Evolutionary conservation across 148 eudicot species (phyloP).

Genomic region (Camellia japonica): DNA sequence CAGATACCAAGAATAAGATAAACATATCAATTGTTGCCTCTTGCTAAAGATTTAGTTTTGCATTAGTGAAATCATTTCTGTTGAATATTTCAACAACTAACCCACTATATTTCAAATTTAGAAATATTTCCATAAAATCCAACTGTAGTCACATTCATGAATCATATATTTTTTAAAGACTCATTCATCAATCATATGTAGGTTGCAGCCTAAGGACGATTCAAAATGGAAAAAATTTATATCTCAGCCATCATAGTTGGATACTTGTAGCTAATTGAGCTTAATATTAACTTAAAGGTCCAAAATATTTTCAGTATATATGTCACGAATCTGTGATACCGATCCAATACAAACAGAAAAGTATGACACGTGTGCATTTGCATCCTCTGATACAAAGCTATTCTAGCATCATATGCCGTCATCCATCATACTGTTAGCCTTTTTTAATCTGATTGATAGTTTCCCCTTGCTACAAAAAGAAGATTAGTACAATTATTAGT

Average conservation of each 20-base stretch:
- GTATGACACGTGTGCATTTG: background rate
- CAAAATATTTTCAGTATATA: background rate
- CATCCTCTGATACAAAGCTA: background rate
- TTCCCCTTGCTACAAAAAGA: background rate
- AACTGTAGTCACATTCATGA: background rate
- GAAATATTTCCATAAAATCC: background rate
- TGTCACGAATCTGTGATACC: background rate
- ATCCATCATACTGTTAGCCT: background rate
- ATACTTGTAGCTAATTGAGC: slow-evolving; percentile 6
- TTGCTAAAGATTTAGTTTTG: too few relatives aligned
- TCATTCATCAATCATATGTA: background rate
- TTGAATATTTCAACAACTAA: background rate
- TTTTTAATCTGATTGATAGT: background rate
- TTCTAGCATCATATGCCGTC: background rate
- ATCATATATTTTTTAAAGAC: background rate
- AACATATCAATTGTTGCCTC: too few relatives aligned
- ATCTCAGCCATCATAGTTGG: slow-evolving; percentile 1
- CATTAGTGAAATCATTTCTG: background rate
- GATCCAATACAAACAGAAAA: background rate
- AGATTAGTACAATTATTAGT: background rate
- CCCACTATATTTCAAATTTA: background rate
- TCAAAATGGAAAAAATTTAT: background rate
- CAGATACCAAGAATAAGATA: background rate
- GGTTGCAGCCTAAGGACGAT: background rate
- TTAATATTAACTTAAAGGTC: background rate